Percentiles rank a stretch among this genome's conserved stretches.
These are phyloP conservation scores for Chlamydomonas reinhardtii DNA, from an alignment of 163 green algal genomes.

Conservation along the genomic window DNA sequence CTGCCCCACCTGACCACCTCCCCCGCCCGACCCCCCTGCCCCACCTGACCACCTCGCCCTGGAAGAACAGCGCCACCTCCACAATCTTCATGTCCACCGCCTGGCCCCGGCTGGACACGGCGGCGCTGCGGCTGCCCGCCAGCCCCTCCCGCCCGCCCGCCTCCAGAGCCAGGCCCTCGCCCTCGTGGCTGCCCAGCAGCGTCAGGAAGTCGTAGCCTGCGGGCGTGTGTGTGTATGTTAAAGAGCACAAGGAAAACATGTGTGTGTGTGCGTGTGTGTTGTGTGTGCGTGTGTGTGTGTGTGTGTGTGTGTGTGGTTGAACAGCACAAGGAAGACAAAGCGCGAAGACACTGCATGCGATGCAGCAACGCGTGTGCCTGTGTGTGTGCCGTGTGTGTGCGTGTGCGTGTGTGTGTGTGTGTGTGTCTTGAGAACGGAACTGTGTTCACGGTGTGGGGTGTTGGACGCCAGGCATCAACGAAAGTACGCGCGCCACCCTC, in stretches of 20 bases:
- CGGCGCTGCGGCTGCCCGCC: constrained; percentile 47
- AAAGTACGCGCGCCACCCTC: no score
- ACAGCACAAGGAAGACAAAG: not conserved
- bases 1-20: constrained; percentile 46
- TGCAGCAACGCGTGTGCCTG: no score
- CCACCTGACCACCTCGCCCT: constrained; percentile 49
- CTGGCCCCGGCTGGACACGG: constrained; percentile 47
- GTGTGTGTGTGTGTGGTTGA: not conserved
- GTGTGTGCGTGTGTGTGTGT: not conserved
- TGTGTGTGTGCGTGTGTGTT: no score
- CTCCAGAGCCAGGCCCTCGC: constrained; percentile 58
- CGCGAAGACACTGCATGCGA: no score
- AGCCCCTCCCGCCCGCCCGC: constrained; percentile 19
- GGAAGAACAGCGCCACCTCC: constrained; percentile 64
- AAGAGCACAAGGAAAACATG: no score
- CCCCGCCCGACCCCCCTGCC: not conserved
- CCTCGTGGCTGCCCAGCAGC: constrained; percentile 59
- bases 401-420: no score
- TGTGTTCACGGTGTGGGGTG: no score
- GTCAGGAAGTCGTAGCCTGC: constrained; percentile 62
- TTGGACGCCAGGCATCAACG: no score
- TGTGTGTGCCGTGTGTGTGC: no score
- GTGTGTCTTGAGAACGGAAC: no score
- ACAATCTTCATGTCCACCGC: constrained; percentile 55
- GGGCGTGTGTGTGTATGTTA: not conserved